Evolutionary conservation across 768 basidiomycete genomes (phyloP).

Genomic region (Pisolithus tinctorius): DNA sequence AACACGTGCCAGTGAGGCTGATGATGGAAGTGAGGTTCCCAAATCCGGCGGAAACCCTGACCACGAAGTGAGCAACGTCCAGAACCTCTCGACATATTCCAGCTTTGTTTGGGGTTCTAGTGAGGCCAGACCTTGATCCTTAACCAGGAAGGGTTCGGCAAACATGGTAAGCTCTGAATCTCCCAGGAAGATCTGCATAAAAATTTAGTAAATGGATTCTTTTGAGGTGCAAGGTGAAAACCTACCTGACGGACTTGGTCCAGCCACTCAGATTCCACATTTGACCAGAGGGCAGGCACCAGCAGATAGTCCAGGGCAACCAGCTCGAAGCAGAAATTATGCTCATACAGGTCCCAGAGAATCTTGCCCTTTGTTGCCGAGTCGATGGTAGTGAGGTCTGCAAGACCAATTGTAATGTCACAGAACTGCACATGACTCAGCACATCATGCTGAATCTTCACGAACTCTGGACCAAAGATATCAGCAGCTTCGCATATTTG

Average conservation of each 20-base stretch:
- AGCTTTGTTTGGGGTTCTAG: no score
- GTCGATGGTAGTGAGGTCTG: background rate
- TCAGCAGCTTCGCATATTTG: background rate
- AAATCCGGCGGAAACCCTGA: background rate
- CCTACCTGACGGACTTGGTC: background rate
- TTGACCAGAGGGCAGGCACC: background rate
- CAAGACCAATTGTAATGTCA: background rate
- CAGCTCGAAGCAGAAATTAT: slow-evolving; percentile 14
- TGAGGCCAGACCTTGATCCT: no score
- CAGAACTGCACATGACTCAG: background rate
- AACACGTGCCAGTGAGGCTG: background rate
- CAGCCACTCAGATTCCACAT: background rate
- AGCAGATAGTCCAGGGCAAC: slow-evolving; percentile 7
- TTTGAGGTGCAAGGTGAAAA: background rate
- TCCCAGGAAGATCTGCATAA: no score
- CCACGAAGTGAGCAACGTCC: background rate
- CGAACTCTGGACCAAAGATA: background rate
- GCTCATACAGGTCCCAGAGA: slow-evolving; percentile 13
- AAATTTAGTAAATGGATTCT: no score
- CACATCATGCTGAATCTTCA: background rate
- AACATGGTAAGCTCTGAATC: no score
- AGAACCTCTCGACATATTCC: background rate
- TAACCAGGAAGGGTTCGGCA: no score
- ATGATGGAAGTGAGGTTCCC: background rate
- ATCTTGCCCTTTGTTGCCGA: background rate